Evolutionary conservation across 2,329 filamentous ascomycete species (phyloP).

Genomic region (Arthrobotrys entomopaga): DNA sequence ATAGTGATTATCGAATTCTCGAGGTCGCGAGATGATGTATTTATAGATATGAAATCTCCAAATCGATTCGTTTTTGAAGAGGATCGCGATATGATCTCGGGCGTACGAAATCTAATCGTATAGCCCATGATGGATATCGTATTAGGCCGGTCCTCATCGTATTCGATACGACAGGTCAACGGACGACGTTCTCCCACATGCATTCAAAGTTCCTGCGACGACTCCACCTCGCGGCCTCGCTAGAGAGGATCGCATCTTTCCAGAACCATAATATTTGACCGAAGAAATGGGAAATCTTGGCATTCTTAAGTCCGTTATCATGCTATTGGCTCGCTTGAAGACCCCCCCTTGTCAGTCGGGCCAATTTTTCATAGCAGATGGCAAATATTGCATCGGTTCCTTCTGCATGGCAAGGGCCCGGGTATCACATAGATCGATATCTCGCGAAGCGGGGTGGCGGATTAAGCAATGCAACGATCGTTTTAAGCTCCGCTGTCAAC

Average conservation of each 20-base stretch:
- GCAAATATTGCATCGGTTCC: not conserved
- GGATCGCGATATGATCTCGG: too few relatives aligned
- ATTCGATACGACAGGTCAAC: too few relatives aligned
- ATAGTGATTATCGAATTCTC: not conserved
- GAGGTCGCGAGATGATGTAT: too few relatives aligned
- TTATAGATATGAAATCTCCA: too few relatives aligned
- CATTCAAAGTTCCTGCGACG: not conserved
- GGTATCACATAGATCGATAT: not conserved
- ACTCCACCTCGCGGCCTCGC: not conserved
- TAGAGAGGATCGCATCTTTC: not conserved
- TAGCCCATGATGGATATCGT: too few relatives aligned
- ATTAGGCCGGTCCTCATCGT: too few relatives aligned
- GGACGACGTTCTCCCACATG: too few relatives aligned
- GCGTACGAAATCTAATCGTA: too few relatives aligned
- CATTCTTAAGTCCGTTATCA: conserved; percentile 28
- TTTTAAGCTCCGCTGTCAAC: not conserved
- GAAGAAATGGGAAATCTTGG: conserved; percentile 25
- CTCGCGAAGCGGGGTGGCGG: not conserved
- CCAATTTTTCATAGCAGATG: conserved; percentile 1
- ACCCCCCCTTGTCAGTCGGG: conserved; percentile 18
- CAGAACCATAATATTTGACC: conserved; percentile 9
- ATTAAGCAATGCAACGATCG: not conserved
- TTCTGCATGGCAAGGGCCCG: not conserved
- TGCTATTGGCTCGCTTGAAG: conserved; percentile 36
- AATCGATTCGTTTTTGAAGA: too few relatives aligned